A percentile compares a stretch with the other conserved stretches of the same genome.
Evolutionary conservation across 345 rosid genomes (phyloP).

Genomic region (Toxicodendron radicans): DNA sequence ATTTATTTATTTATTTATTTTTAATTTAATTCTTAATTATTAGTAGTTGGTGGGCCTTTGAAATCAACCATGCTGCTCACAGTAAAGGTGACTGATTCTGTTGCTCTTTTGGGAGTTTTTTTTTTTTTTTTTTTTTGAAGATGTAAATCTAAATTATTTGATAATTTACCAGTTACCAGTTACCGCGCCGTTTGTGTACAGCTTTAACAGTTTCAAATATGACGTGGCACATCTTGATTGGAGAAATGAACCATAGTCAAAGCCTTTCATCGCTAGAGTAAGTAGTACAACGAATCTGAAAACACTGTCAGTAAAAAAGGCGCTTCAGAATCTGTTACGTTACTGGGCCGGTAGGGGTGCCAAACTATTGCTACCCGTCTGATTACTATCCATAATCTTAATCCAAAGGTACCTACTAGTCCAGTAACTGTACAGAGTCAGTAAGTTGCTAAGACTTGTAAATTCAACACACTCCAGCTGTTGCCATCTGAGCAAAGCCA

Average conservation of each 20-base stretch:
- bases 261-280: neutral
- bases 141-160: too few species aligned
- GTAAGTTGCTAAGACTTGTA: neutral
- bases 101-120: neutral
- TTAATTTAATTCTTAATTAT: too few species aligned
- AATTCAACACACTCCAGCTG: conserved; percentile 3
- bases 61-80: neutral
- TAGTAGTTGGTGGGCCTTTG: neutral
- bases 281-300: neutral
- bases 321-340: too few species aligned
- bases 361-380: too few species aligned
- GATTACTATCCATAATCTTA: too few species aligned
- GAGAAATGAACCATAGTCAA: neutral
- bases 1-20: too few species aligned
- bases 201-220: neutral
- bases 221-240: neutral
- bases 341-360: too few species aligned
- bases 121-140: too few species aligned
- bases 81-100: neutral
- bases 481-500: neutral
- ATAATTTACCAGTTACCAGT: too few species aligned
- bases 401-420: too few species aligned
- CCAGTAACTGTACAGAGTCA: too few species aligned
- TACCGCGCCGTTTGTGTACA: neutral
- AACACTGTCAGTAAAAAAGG: too few species aligned